Evolutionary conservation across 306 rosid species (phyloP).

Genomic region (Vachellia collinsii): DNA sequence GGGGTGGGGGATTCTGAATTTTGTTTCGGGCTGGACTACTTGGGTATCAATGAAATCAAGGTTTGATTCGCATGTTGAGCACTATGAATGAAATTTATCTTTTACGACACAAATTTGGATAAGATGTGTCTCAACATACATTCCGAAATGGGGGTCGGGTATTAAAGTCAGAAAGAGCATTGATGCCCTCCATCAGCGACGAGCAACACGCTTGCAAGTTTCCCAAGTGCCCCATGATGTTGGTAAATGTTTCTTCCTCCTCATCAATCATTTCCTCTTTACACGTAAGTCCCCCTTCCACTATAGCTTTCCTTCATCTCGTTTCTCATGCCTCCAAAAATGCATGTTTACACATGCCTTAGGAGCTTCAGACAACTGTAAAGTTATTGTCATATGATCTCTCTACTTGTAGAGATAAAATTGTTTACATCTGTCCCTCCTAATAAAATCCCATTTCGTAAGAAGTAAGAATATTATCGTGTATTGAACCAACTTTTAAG

Average conservation of each 20-base stretch:
- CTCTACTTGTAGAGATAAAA: no score
- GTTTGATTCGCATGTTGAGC: neutral
- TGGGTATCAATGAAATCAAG: neutral
- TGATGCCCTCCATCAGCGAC: neutral
- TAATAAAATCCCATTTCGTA: no score
- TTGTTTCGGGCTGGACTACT: neutral
- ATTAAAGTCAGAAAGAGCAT: neutral
- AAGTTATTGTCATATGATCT: no score
- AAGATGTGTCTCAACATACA: neutral
- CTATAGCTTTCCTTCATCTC: neutral
- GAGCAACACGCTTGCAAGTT: neutral
- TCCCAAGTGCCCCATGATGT: neutral
- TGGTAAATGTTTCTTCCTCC: neutral
- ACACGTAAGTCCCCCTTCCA: neutral
- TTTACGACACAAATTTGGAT: neutral
- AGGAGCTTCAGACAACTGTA: no score
- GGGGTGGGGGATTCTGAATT: neutral
- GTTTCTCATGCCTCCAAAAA: no score
- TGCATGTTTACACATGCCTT: no score
- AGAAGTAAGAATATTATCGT: no score
- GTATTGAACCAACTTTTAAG: no score
- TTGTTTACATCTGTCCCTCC: no score
- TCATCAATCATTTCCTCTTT: neutral
- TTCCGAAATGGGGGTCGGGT: neutral
- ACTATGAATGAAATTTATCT: neutral